Percentiles rank a stretch among this genome's conserved stretches.
Evolutionary conservation across 257 asterid species (phyloP).

Genomic region (Rhazya stricta): DNA sequence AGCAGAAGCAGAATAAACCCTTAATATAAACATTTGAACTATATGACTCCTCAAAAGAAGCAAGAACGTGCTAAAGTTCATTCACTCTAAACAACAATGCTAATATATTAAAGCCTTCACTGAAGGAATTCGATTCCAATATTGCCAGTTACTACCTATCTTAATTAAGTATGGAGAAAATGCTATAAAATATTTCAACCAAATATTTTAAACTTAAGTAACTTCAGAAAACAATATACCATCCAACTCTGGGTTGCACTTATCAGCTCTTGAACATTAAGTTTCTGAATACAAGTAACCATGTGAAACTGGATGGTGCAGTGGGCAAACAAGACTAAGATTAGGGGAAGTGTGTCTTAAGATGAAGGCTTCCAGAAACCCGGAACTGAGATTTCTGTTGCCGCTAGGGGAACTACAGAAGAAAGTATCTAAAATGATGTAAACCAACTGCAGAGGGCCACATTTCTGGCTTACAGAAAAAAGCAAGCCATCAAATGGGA

Average conservation of each 20-base stretch:
- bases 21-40: not conserved
- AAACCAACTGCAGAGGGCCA: no score
- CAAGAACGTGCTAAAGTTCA: not conserved
- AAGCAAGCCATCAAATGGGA: not conserved
- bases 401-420: not conserved
- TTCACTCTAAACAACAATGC: not conserved
- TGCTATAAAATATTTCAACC: not conserved
- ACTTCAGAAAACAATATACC: constrained; percentile 2
- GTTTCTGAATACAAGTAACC: not conserved
- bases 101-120: not conserved
- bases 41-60: not conserved
- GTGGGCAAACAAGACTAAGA: not conserved
- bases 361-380: not conserved
- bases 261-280: not conserved
- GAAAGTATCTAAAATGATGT: not conserved
- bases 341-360: not conserved
- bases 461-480: not conserved
- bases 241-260: not conserved
- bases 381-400: not conserved
- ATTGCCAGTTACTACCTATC: not conserved
- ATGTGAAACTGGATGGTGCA: not conserved
- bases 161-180: not conserved
- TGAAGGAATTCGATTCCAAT: not conserved
- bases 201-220: not conserved
- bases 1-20: not conserved